Conservation (phyloP, 2,329 filamentous ascomycete genomes). For the Ophiognomonia clavigignenti-juglandacearum region DNA sequence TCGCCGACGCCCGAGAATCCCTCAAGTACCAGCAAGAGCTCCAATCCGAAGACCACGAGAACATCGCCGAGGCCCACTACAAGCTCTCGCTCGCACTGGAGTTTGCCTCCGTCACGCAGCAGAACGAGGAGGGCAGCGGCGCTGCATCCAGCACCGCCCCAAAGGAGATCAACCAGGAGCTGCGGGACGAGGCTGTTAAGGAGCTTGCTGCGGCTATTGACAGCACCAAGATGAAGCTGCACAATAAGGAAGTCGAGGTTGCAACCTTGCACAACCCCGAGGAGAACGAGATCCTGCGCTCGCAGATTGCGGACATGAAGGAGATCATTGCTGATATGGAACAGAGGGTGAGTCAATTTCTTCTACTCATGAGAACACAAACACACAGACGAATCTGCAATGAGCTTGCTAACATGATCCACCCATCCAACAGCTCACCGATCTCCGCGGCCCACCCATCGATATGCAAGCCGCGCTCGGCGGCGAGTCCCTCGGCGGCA, state of each 20-base stretch:
- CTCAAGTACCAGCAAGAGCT: constrained; percentile 75
- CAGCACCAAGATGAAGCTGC: constrained; percentile 66
- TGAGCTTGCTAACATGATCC: constrained; percentile 1
- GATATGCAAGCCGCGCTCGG: constrained; percentile 53
- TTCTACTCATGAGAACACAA: too few species aligned
- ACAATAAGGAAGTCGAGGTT: constrained; percentile 64
- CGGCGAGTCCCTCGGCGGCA: constrained; percentile 47
- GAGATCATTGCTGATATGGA: constrained; percentile 77
- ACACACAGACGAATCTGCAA: neutral
- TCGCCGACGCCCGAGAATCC: constrained; percentile 73
- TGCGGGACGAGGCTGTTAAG: constrained; percentile 65
- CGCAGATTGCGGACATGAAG: constrained; percentile 66
- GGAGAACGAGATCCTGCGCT: constrained; percentile 59
- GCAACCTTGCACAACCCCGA: constrained; percentile 58
- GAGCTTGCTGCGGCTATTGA: constrained; percentile 71
- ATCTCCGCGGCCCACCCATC: constrained; percentile 61
- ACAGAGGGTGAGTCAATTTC: constrained; percentile 54
- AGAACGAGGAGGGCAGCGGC: constrained; percentile 43
- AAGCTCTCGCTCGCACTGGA: constrained; percentile 94
- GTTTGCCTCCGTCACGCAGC: constrained; percentile 75
- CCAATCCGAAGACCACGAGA: constrained; percentile 73
- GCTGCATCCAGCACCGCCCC: constrained; percentile 18
- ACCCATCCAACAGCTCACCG: constrained; percentile 47
- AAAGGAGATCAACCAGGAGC: constrained; percentile 59
- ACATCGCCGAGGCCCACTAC: constrained; percentile 92